These are phyloP conservation scores for Salvia miltiorrhiza DNA, from an alignment of 257 asterid genomes.

Conservation along the genomic window DNA sequence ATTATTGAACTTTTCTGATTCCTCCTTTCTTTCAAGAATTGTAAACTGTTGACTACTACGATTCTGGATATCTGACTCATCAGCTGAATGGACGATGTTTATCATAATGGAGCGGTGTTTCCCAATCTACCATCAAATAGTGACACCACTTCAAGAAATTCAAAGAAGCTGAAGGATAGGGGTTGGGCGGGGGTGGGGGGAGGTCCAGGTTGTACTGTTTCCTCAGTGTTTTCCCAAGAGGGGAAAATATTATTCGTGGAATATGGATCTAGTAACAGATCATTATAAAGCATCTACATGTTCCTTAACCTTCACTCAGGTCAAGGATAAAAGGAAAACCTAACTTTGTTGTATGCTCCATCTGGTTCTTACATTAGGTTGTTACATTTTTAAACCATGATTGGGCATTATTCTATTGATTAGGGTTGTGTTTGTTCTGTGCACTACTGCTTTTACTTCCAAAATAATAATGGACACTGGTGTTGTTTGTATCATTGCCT, in stretches of 20 bases:
- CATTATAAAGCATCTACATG: neutral
- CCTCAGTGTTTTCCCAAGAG: neutral
- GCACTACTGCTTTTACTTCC: neutral
- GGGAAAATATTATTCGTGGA: neutral
- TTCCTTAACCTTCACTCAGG: neutral
- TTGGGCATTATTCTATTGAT: neutral
- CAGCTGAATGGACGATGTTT: neutral
- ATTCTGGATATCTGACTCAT: neutral
- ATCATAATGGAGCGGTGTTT: neutral
- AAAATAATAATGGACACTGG: neutral
- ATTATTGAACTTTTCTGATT: neutral
- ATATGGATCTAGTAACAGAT: neutral
- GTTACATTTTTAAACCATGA: neutral
- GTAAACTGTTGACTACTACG: neutral
- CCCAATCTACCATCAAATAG: too few relatives aligned
- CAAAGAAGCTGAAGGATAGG: too few relatives aligned
- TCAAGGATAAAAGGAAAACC: neutral
- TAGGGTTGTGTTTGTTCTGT: neutral
- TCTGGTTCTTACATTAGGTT: neutral
- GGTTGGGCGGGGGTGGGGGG: too few relatives aligned
- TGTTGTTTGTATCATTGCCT: neutral
- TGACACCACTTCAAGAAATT: too few relatives aligned
- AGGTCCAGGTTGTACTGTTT: neutral
- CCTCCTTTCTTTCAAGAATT: neutral
- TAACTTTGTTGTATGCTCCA: slow-evolving; percentile 6